Evolutionary conservation across 176 grass and related monocot genomes (phyloP).

Genomic region (Oryza brachyantha): DNA sequence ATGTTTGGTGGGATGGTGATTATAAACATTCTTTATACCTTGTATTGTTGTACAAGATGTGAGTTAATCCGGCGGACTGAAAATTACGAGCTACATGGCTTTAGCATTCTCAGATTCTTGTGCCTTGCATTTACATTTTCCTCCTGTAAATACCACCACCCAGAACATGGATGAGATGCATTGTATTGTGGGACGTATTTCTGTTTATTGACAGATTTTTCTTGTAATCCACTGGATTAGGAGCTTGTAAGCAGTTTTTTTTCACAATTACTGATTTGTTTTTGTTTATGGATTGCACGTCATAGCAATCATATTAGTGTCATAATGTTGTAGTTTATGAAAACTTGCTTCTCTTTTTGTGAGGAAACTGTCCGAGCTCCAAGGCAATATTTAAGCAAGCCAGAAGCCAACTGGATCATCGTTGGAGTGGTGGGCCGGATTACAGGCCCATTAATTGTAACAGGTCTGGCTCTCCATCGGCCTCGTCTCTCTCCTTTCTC

Average conservation of each 20-base stretch:
- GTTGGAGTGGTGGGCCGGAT: no score
- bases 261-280: not conserved
- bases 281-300: not conserved
- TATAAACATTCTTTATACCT: conserved; percentile 76
- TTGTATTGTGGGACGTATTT: not conserved
- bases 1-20: conserved; percentile 35
- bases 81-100: not conserved
- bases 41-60: conserved; percentile 50
- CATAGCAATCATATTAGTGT: not conserved
- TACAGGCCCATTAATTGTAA: no score
- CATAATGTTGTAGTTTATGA: no score
- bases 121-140: not conserved
- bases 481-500: no score
- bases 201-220: not conserved
- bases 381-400: no score
- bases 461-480: no score
- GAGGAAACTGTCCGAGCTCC: no score
- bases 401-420: no score
- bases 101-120: not conserved
- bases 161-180: not conserved
- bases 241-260: not conserved
- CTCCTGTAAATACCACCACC: conserved; percentile 24
- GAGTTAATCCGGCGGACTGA: conserved; percentile 20
- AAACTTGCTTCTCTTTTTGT: no score
- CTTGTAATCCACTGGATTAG: not conserved